These are phyloP conservation scores for Waltergamsia citrina DNA, from an alignment of 2,329 filamentous ascomycete species.

Conservation along the genomic window DNA sequence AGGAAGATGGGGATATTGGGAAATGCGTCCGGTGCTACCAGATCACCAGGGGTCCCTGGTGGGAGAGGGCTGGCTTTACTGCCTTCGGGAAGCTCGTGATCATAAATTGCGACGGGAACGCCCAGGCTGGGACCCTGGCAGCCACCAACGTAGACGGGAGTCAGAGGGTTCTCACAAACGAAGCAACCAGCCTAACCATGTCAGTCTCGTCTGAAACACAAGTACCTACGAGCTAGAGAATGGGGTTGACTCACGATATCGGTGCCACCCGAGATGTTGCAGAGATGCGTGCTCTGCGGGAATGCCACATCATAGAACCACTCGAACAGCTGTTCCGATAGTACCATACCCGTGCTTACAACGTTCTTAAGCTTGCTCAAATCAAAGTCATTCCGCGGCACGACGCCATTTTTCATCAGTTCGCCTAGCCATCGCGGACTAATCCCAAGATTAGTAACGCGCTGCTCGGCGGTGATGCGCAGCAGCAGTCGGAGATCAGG, in stretches of 20 bases:
- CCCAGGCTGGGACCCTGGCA: constrained; percentile 41
- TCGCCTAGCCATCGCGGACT: constrained; percentile 72
- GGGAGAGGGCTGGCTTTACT: constrained; percentile 30
- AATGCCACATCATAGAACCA: constrained; percentile 71
- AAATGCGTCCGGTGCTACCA: constrained; percentile 62
- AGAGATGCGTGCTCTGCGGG: constrained; percentile 54
- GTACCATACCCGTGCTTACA: constrained; percentile 71
- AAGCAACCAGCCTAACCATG: constrained; percentile 46
- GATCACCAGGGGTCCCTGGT: constrained; percentile 60
- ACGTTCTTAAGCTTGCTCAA: constrained; percentile 52
- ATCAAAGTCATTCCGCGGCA: constrained; percentile 52
- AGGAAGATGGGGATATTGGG: constrained; percentile 66
- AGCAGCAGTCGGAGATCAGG: constrained; percentile 58
- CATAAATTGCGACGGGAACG: constrained; percentile 47
- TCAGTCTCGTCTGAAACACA: too few relatives aligned
- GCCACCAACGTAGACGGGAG: constrained; percentile 52
- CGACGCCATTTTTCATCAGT: constrained; percentile 52
- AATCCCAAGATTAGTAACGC: constrained; percentile 64
- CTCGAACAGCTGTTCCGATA: constrained; percentile 66
- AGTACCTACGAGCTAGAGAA: too few relatives aligned
- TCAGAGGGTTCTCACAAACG: constrained; percentile 56
- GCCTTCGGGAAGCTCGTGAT: constrained; percentile 45
- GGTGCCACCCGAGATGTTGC: constrained; percentile 69
- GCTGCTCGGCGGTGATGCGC: constrained; percentile 50
- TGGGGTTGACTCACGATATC: constrained; percentile 52